Evolutionary conservation across 257 asterid genomes (phyloP), one percentile per base, ranked within the genome.

Genomic region (Petrea volubilis): DNA sequence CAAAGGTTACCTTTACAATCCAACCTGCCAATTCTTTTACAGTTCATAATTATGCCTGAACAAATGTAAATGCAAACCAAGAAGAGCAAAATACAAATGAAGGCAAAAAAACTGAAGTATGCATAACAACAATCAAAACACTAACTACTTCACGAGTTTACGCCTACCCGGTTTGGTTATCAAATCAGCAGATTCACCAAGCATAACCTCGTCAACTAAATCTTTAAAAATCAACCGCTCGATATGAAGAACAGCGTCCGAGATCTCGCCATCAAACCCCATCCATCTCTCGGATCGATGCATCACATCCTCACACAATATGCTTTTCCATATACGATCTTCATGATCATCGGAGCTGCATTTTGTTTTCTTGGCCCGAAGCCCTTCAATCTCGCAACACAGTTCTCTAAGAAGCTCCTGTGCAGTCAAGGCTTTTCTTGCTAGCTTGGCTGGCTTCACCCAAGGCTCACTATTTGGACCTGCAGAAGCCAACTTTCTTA

Each of bases 141-240:
- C 33, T 40, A 43, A 43, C 75, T 83, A 90, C 78, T 86, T 82
- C 14, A 76, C 49, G 72, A 82, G 81, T 67, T 79, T 82, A n/a
- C 83, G 82, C 80, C 84, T 73, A 44, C 76, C 79, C 6, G 82
- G 81, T 50, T 86, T 94, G 28, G 46, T 76, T 65, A 61, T 80
- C 83, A 71, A 66, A 70, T 86, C 85, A 63, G 75, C 60, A 50
- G 85, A 83, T 71, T 86, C 92, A 9, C 98, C 97, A 6, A 79
- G 79, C 76, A 95, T 96, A 62, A 91, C 72, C 80, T 95, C 99
- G 28, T 80, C 75, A 36, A 95, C 90, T 74, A 95, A 83, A 72
- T 95, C 99, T 46, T 90, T 95, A 62, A 90, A 95, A 56, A 95
- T 85, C 79, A 81, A 78, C 33, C 98, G 90, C 56, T 95, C 99